Base-by-base conservation (phyloP, 148 eudicot genomes). In the Chenopodium formosanum region DNA sequence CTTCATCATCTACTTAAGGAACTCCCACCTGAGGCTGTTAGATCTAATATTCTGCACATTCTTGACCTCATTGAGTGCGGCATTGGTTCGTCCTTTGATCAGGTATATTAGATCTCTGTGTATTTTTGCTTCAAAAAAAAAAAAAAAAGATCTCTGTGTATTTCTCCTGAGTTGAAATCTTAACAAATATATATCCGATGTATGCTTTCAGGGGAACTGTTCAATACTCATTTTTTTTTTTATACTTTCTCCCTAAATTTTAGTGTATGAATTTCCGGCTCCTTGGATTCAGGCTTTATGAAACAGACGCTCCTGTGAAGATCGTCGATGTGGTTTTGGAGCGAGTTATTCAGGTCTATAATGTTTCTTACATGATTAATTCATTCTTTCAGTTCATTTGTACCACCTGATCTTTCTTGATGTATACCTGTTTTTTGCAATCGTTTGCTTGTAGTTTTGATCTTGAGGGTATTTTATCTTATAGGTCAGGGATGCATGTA, bases 251-350 rank as follows among this genome's bases (percentile, higher is more conserved):
- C 63, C n/a, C 40, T 78, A 69, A 69, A 48, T 84, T 90, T 86
- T 85, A 93, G 97, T 86, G 83, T 77, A 87, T 89, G 85, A 93
- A 91, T 87, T 91, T 85, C 91, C 89, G 92, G 88, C 84, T 93
- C 83, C 90, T 91, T 86, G 97, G 97, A 70, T 85, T 91, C 79
- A 90, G 94, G 88, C 91, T 93, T 65, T 90, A 86, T 70, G 97
- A 93, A 85, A 83, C 78, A 81, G 88, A 86, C 79, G 70, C 73
- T 75, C 85, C 83, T 77, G 40, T 79, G 76, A 84, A 83, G 68
- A 48, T 79, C 67, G 82, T 85, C 62, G 75, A 68, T 75, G 76
- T 73, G 53, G 86, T 93, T 52, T 82, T 89, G 75, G 89, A 91
- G 78, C 87, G 83, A 80, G 80, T 93, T 65, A 81, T 87, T 81